phyloP scores from a whole-genome alignment of 768 basidiomycete genomes.

The Hygrocybe coccinea region DNA sequence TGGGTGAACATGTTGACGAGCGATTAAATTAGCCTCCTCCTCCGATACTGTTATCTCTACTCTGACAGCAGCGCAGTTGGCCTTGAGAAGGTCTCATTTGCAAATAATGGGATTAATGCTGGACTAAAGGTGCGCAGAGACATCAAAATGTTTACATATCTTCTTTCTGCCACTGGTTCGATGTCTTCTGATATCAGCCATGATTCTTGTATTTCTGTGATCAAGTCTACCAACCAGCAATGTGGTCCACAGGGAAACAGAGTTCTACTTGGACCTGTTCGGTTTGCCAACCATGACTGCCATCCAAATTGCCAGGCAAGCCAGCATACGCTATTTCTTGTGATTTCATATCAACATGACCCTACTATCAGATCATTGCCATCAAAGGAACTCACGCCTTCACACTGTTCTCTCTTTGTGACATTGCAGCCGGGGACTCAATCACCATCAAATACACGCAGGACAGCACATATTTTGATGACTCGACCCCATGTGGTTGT shows the following conservation, averaged over 20 bases:
- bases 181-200: conserved; percentile 9
- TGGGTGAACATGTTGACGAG: no score
- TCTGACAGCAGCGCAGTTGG: conserved; percentile 8
- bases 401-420: neutral
- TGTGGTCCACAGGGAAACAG: conserved; percentile 10
- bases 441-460: neutral
- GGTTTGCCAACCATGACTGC: conserved; percentile 17
- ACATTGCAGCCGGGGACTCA: neutral
- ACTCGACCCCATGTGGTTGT: no score
- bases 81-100: conserved; percentile 14
- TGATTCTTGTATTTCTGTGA: conserved; percentile 6
- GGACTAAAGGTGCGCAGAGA: conserved; percentile 8
- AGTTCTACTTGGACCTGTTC: conserved; percentile 12
- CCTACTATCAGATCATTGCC: neutral
- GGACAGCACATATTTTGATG: neutral
- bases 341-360: neutral
- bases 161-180: conserved; percentile 11
- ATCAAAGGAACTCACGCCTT: neutral
- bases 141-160: conserved; percentile 8
- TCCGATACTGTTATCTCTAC: conserved; percentile 13
- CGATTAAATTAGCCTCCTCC: conserved; percentile 3
- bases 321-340: neutral
- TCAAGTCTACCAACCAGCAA: conserved; percentile 10
- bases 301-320: conserved; percentile 12
- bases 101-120: conserved; percentile 5